These are phyloP conservation scores for Fusarium torreyae DNA, from an alignment of 2,329 filamentous ascomycete genomes.

Conservation along the genomic window DNA sequence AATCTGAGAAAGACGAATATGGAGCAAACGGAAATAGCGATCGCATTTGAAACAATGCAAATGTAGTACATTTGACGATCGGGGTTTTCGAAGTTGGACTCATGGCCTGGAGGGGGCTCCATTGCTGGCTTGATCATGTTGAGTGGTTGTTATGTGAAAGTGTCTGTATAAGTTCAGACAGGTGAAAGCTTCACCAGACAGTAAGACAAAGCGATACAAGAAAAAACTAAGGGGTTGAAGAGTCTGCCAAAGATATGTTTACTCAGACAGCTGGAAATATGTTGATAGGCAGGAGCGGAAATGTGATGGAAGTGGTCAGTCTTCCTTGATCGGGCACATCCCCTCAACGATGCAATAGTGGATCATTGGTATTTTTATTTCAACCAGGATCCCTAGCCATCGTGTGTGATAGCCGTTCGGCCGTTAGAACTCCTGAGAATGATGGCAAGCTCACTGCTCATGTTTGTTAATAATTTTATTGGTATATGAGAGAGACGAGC, in stretches of 20 bases:
- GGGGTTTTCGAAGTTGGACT: slow-evolving; percentile 30
- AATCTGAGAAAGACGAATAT: slow-evolving; percentile 25
- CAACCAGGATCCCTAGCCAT: neutral
- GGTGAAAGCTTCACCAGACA: too few species aligned
- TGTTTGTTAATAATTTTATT: too few species aligned
- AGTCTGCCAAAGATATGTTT: slow-evolving; percentile 4
- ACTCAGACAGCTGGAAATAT: neutral
- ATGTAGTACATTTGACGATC: slow-evolving; percentile 35
- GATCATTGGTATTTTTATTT: neutral
- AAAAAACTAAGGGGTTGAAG: accelerated
- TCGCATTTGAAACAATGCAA: slow-evolving; percentile 20
- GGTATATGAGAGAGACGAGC: too few species aligned
- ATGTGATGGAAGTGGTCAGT: neutral
- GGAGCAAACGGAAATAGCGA: slow-evolving; percentile 25
- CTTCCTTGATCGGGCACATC: neutral
- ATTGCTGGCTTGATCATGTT: slow-evolving; percentile 29
- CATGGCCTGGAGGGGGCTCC: slow-evolving; percentile 28
- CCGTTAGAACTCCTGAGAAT: too few species aligned
- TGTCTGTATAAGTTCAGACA: neutral
- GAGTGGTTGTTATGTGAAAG: neutral
- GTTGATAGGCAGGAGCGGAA: neutral
- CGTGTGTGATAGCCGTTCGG: neutral
- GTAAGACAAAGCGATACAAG: neutral
- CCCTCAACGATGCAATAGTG: neutral
- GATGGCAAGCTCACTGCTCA: too few species aligned